Percentiles rank a stretch among this genome's conserved stretches.
phyloP scores from a whole-genome alignment of 2,329 filamentous ascomycete species.

The Orbilia blumenaviensis region DNA sequence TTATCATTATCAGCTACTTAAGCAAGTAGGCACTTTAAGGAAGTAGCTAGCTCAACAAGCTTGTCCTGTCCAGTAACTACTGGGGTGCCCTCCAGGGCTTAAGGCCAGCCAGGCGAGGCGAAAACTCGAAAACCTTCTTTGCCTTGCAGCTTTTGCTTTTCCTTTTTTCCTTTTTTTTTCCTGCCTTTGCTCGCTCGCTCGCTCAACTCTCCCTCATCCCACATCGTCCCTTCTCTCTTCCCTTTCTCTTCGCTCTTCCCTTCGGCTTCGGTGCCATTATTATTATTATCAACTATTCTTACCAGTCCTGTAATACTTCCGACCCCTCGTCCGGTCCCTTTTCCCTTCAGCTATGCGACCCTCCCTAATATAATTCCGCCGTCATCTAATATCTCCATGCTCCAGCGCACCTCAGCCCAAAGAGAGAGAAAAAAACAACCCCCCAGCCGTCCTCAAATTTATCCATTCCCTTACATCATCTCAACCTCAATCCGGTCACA shows the following conservation, averaged over 20 bases:
- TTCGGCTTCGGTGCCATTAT: not conserved
- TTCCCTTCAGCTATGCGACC: slow-evolving; percentile 43
- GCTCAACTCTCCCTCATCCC: slow-evolving; percentile 27
- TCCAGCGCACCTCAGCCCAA: slow-evolving; percentile 14
- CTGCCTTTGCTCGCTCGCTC: not conserved
- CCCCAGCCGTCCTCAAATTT: slow-evolving; percentile 27
- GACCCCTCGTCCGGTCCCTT: slow-evolving; percentile 24
- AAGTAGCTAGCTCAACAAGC: not conserved
- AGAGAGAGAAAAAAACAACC: not conserved
- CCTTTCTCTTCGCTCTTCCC: not conserved
- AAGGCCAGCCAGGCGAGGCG: slow-evolving; percentile 39
- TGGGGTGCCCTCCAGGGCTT: slow-evolving; percentile 36
- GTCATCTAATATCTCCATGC: not conserved
- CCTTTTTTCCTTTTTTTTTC: slow-evolving; percentile 7
- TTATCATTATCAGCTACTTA: no score
- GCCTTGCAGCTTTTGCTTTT: not conserved
- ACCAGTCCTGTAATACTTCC: not conserved
- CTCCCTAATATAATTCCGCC: not conserved
- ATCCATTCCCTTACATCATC: slow-evolving; percentile 52
- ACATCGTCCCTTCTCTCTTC: slow-evolving; percentile 9
- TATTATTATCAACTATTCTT: no score
- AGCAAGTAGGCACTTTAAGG: no score
- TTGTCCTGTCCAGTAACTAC: not conserved
- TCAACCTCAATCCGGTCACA: slow-evolving; percentile 45
- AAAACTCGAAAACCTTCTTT: slow-evolving; percentile 47